Evolutionary conservation across 345 rosid species (phyloP).

Genomic region (Conringia planisiliqua): DNA sequence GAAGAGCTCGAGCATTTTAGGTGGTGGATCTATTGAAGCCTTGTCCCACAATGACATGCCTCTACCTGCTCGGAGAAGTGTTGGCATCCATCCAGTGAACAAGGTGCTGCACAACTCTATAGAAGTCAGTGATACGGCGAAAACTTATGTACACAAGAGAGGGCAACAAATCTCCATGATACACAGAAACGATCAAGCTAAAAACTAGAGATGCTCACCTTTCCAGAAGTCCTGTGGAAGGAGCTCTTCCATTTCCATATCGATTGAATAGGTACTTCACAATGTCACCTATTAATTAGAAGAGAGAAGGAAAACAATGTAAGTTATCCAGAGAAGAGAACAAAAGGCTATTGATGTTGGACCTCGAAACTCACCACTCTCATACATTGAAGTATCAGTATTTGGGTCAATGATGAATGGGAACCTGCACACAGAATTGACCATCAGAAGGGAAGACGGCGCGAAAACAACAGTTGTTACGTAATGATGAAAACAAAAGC

Average conservation of each 20-base stretch:
- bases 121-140: constrained; percentile 4
- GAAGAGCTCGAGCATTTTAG: constrained; percentile 65
- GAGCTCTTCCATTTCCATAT: constrained; percentile 67
- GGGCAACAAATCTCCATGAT: not conserved
- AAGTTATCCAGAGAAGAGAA: constrained; percentile 7
- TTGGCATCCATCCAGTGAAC: constrained; percentile 88
- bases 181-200: not conserved
- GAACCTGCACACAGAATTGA: constrained; percentile 47
- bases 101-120: constrained; percentile 50
- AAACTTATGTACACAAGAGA: not conserved
- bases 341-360: not conserved
- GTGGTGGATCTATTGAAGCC: constrained; percentile 47
- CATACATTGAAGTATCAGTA: constrained; percentile 62
- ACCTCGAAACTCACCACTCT: constrained; percentile 58
- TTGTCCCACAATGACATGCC: constrained; percentile 79
- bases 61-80: constrained; percentile 79
- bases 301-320: not conserved
- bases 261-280: constrained; percentile 68
- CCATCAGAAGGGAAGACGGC: not conserved
- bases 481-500: not conserved
- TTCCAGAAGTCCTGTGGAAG: constrained; percentile 63
- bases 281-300: constrained; percentile 52
- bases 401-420: constrained; percentile 77
- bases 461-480: not conserved
- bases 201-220: constrained; percentile 41